Evolutionary conservation across 495 filamentous ascomycete species (phyloP), one percentile per base, ranked within the genome.

Genomic region (Podospora bellae-mahoneyi): DNA sequence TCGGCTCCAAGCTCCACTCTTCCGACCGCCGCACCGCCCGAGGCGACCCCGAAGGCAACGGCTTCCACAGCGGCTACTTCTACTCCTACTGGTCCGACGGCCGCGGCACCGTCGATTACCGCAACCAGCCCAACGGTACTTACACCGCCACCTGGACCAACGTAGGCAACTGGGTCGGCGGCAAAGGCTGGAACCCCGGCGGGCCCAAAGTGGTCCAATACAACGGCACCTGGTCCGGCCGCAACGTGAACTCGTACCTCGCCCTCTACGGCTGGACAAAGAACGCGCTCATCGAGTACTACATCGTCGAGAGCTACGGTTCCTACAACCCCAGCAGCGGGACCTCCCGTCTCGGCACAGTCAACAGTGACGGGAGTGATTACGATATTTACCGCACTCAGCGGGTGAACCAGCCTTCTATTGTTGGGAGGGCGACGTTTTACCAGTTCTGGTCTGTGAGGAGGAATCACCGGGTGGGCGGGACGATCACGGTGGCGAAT

Each of bases 231-330:
- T 76, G 76, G 68, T 68, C 60, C 71, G 75, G 79, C 70, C 66
- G 54, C 56, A 70, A 66, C 39, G 63, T 57, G 62, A 70, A 74
- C 63, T 64, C 65, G 30, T 70, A 74, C 84, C 84, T 78, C 76
- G 70, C 74, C 78, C 61, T 63, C 0, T 88, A 89, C 71, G 86
- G 86, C 57, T 89, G 86, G 88, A 87, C 87, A 20, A 78, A 73
- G 39, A 81, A 83, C 76, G 86, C 87, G 0, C 79, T 89, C 15
- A 79, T 88, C 68, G 87, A 90, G 71, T 89, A 88, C 78, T 89
- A 89, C 77, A 83, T 89, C 54, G 76, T 88, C 61, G 87, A 89
- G 74, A 81, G 61, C 61, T 63, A 18, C 32, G 61, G 81, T 77
- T 88, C 79, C 68, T 85, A 84, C 58, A 80, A 78, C 61, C 61